A percentile compares a stretch with the other conserved stretches of the same genome.
phyloP scores from a whole-genome alignment of 345 rosid genomes.

The Populus deltoides region DNA sequence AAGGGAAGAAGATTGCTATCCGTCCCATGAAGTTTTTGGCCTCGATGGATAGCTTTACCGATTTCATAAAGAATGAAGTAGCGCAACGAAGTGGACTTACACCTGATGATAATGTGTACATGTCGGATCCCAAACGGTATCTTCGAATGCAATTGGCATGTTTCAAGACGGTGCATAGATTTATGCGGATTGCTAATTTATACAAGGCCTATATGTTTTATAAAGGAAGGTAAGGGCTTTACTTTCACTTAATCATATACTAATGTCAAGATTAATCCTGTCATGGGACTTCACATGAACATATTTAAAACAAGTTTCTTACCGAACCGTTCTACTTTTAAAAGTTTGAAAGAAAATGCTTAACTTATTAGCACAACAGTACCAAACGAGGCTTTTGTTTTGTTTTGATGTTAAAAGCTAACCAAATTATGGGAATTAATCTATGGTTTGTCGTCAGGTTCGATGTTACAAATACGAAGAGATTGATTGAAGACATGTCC shows the following conservation, averaged over 20 bases:
- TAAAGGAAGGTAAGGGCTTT: slow-evolving; percentile 16
- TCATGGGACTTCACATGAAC: too few species aligned
- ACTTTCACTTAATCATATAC: not conserved
- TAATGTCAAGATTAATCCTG: not conserved
- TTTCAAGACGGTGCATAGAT: not conserved
- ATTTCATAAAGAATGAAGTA: slow-evolving; percentile 8
- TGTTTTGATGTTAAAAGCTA: not conserved
- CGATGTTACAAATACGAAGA: slow-evolving; percentile 30
- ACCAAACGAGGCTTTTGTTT: not conserved
- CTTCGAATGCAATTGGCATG: slow-evolving; percentile 6
- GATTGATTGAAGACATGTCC: slow-evolving; percentile 27
- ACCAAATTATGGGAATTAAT: not conserved
- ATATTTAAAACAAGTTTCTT: too few species aligned
- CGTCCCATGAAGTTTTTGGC: slow-evolving; percentile 10
- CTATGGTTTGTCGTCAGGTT: slow-evolving; percentile 17
- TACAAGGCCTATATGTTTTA: slow-evolving; percentile 16
- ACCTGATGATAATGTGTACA: not conserved
- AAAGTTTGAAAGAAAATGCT: too few species aligned
- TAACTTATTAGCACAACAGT: too few species aligned
- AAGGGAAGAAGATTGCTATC: slow-evolving; percentile 12
- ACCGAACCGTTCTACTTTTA: too few species aligned
- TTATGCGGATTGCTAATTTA: slow-evolving; percentile 2
- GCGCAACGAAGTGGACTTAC: not conserved
- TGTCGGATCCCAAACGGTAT: not conserved
- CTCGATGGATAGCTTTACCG: slow-evolving; percentile 15